Conservation (phyloP, 345 rosid genomes). For the Salix arbutifolia region DNA sequence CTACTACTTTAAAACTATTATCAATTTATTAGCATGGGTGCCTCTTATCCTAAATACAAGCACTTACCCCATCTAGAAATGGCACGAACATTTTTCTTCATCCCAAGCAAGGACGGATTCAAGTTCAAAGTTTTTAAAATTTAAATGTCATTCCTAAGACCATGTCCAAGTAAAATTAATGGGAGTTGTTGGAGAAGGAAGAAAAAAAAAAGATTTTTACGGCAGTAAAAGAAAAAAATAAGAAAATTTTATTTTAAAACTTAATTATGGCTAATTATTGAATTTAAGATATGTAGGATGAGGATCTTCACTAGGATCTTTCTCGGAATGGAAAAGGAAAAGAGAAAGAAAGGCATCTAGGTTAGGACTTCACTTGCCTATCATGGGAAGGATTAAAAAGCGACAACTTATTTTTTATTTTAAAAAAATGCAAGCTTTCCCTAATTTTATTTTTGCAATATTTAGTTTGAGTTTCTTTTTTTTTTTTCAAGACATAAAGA, state of each 20-base stretch:
- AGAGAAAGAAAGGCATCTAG: background rate
- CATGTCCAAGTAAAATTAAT: too few species aligned
- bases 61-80: too few species aligned
- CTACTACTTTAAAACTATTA: too few species aligned
- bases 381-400: background rate
- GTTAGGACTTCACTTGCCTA: background rate
- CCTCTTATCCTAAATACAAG: background rate
- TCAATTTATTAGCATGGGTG: background rate
- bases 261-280: background rate
- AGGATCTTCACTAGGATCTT: too few species aligned
- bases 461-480: background rate
- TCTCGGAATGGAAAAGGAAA: background rate
- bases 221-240: too few species aligned
- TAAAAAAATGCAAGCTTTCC: too few species aligned
- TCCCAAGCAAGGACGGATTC: too few species aligned
- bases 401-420: background rate
- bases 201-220: too few species aligned
- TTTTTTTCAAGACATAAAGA: background rate
- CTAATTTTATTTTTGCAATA: background rate
- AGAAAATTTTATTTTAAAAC: too few species aligned
- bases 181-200: background rate
- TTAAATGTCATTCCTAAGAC: too few species aligned
- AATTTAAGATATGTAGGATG: background rate
- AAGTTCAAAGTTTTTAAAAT: too few species aligned
- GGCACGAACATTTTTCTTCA: background rate